Conservation (phyloP, 2,329 filamentous ascomycete species). For the Colletotrichum abscissum region DNA sequence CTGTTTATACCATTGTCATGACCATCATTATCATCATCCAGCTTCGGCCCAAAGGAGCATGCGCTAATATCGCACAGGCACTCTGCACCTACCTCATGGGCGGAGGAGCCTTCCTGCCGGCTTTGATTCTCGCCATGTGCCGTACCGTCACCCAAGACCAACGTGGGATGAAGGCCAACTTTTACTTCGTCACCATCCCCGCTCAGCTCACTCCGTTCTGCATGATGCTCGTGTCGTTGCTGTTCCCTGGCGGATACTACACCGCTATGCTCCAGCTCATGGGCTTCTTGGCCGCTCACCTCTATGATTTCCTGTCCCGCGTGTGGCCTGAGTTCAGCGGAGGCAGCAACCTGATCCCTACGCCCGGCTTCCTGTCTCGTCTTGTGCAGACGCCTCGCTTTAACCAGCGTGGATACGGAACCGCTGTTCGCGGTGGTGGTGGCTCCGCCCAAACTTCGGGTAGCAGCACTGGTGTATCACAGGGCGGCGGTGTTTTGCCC, state of each 20-base stretch:
- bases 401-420: conserved; percentile 69
- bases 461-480: conserved; percentile 53
- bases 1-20: not conserved
- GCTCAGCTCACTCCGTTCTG: conserved; percentile 84
- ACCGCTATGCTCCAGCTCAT: conserved; percentile 73
- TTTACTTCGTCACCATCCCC: conserved; percentile 86
- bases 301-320: conserved; percentile 89
- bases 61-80: conserved; percentile 52
- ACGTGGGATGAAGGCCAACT: conserved; percentile 78
- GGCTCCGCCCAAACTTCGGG: conserved; percentile 46
- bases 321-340: conserved; percentile 91
- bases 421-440: conserved; percentile 59
- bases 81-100: conserved; percentile 64
- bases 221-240: conserved; percentile 79
- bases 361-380: conserved; percentile 77
- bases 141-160: conserved; percentile 92
- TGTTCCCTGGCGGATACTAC: conserved; percentile 69
- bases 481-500: conserved; percentile 62
- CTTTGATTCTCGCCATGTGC: conserved; percentile 80
- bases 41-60: conserved; percentile 33
- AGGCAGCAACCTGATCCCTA: conserved; percentile 80
- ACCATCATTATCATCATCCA: conserved; percentile 1
- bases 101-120: conserved; percentile 64
- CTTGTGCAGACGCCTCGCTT: conserved; percentile 68
- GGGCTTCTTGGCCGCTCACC: conserved; percentile 87